These are phyloP conservation scores for Ophiostoma ulmi DNA, from an alignment of 2,329 filamentous ascomycete genomes.

Conservation along the genomic window DNA sequence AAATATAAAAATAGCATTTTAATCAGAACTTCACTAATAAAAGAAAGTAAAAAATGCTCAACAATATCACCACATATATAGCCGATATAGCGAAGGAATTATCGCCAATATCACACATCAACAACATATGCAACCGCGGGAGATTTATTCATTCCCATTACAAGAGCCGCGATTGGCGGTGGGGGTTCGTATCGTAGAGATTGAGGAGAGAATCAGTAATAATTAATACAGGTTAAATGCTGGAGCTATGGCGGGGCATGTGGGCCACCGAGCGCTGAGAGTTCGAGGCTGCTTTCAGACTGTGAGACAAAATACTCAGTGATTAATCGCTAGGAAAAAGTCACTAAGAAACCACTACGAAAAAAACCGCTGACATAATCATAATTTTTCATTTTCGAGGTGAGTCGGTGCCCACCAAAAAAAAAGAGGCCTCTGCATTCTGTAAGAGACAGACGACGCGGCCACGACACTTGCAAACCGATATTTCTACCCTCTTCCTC, in stretches of 20 bases:
- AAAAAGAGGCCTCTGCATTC: background rate
- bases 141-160: background rate
- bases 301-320: background rate
- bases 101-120: background rate
- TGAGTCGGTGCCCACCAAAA: constrained; percentile 19
- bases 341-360: background rate
- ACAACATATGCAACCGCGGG: background rate
- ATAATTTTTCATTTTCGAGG: background rate
- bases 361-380: background rate
- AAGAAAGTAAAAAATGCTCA: background rate
- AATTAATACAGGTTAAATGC: background rate
- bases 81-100: background rate
- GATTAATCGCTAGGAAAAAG: background rate
- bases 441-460: background rate
- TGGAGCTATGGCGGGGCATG: constrained; percentile 24
- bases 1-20: background rate
- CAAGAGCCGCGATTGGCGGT: constrained; percentile 20
- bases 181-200: background rate
- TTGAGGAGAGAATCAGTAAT: background rate
- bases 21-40: background rate
- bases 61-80: background rate
- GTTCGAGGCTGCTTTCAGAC: background rate
- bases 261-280: constrained; percentile 19
- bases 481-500: background rate
- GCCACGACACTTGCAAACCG: background rate